Conservation (phyloP, 1,284 basidiomycete genomes). For the Ceratobasidium sp. region DNA sequence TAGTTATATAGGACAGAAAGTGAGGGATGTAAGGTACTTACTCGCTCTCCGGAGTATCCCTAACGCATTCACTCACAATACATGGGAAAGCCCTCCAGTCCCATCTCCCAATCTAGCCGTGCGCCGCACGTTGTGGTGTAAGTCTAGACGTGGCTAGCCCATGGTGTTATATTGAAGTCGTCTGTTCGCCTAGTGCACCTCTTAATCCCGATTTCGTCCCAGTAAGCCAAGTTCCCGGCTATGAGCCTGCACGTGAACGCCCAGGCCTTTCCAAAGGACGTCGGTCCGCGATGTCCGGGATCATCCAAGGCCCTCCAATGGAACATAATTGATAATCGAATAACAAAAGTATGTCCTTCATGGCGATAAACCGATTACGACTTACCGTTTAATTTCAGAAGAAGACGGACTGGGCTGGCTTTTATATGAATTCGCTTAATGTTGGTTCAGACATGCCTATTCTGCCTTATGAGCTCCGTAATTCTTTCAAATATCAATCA, state of each 20-base stretch:
- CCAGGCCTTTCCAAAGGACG: slow-evolving; percentile 5
- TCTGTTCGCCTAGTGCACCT: not conserved
- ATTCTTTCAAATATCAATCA: slow-evolving; percentile 20
- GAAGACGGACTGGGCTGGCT: not conserved
- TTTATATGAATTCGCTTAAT: not conserved
- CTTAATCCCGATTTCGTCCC: not conserved
- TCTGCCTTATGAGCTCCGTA: slow-evolving; percentile 1
- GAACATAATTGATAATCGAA: not conserved
- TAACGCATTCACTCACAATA: not conserved
- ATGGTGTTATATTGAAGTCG: not conserved
- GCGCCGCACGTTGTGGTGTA: not conserved
- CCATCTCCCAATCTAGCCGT: not conserved
- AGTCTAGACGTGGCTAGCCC: not conserved
- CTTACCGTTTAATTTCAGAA: not conserved
- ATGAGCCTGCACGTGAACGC: not conserved
- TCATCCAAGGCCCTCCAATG: slow-evolving; percentile 4
- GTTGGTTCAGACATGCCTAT: slow-evolving; percentile 8
- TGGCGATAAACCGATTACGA: not conserved
- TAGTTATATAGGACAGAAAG: not conserved
- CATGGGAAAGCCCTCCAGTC: slow-evolving; percentile 19
- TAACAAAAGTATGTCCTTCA: not conserved
- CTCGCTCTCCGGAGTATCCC: slow-evolving; percentile 80
- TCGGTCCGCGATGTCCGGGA: not conserved
- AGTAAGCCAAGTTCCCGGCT: not conserved
- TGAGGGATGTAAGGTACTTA: slow-evolving; percentile 63